Percentiles rank a stretch among this genome's conserved stretches.
phyloP scores from a whole-genome alignment of 331 rosid species.

The Stylosanthes scabra region DNA sequence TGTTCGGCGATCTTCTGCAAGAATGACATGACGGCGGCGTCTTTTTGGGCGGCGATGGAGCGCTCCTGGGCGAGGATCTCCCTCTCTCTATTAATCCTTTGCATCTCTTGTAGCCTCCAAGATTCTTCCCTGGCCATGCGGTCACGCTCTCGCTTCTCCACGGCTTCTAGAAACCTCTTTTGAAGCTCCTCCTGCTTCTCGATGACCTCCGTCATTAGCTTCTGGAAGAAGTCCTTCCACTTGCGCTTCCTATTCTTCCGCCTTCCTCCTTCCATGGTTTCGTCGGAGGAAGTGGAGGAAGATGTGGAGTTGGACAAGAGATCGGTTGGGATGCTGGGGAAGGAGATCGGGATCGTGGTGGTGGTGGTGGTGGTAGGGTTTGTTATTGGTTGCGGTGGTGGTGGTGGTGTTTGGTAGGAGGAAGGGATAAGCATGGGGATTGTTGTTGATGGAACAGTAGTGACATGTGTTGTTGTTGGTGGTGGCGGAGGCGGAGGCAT shows the following conservation, averaged over 20 bases:
- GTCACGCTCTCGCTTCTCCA: conserved; percentile 85
- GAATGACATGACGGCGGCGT: conserved; percentile 76
- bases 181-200: conserved; percentile 84
- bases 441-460: conserved; percentile 75
- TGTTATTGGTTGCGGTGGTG: conserved; percentile 1
- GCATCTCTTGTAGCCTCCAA: conserved; percentile 86
- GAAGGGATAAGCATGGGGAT: conserved; percentile 48
- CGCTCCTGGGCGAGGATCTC: conserved; percentile 81
- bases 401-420: conserved; percentile 18
- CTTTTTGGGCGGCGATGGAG: conserved; percentile 76
- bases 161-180: conserved; percentile 70
- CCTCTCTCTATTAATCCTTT: conserved; percentile 63
- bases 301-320: conserved; percentile 69
- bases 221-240: conserved; percentile 91
- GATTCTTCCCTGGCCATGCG: conserved; percentile 73
- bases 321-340: conserved; percentile 47
- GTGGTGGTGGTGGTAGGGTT: conserved; percentile 34
- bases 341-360: conserved; percentile 20
- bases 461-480: conserved; percentile 27
- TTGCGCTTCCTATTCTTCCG: conserved; percentile 67
- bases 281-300: conserved; percentile 81
- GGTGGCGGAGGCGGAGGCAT: conserved; percentile 2
- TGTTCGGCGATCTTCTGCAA: conserved; percentile 75
- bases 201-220: conserved; percentile 74
- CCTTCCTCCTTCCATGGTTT: conserved; percentile 54